Evolutionary conservation across 257 asterid genomes (phyloP).

Genomic region (Scutellaria baicalensis): DNA sequence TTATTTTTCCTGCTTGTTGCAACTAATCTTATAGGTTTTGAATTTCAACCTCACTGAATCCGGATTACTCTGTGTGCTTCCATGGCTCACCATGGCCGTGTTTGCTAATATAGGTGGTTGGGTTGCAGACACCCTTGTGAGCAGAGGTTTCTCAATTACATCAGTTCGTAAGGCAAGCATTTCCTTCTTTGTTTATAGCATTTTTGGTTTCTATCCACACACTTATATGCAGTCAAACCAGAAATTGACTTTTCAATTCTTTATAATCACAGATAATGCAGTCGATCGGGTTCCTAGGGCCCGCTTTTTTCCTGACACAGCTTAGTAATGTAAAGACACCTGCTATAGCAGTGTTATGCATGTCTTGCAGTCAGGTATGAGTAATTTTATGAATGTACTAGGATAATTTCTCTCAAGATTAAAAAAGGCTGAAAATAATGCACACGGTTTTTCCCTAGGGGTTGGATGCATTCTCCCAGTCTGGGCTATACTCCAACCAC

Average conservation of each 20-base stretch:
- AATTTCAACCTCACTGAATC: constrained; percentile 96
- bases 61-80: constrained; percentile 78
- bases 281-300: constrained; percentile 88
- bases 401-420: not conserved
- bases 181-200: not conserved
- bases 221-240: not conserved
- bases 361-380: constrained; percentile 92
- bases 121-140: constrained; percentile 88
- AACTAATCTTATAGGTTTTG: constrained; percentile 49
- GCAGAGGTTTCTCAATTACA: constrained; percentile 79
- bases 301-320: constrained; percentile 86
- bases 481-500: constrained; percentile 96
- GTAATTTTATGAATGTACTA: not conserved
- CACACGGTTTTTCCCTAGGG: constrained; percentile 45
- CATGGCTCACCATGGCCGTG: constrained; percentile 94
- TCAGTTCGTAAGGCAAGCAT: constrained; percentile 36
- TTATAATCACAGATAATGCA: constrained; percentile 76
- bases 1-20: not conserved
- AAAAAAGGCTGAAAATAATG: not conserved
- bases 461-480: constrained; percentile 95
- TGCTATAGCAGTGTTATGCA: constrained; percentile 86
- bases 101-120: constrained; percentile 94
- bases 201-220: not conserved
- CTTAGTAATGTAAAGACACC: constrained; percentile 79
- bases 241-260: constrained; percentile 1